Evolutionary conservation across 2,329 filamentous ascomycete species (phyloP).

Genomic region (Trichoderma atroviride): DNA sequence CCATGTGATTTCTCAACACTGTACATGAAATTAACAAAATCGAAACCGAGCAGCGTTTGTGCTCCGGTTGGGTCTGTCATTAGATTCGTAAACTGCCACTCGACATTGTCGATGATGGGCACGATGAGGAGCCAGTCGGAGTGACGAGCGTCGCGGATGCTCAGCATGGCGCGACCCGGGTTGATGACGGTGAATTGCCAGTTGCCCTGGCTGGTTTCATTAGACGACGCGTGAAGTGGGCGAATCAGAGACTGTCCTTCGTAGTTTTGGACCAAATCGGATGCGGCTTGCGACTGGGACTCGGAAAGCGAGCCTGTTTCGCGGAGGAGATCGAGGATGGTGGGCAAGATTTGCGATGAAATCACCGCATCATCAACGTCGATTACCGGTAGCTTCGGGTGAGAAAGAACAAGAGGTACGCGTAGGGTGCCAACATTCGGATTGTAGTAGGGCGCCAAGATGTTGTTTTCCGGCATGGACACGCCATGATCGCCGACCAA

Average conservation of each 20-base stretch:
- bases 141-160: slow-evolving; percentile 39
- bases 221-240: slow-evolving; percentile 31
- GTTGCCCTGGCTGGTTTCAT: slow-evolving; percentile 32
- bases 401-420: slow-evolving; percentile 39
- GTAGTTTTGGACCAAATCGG: slow-evolving; percentile 39
- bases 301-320: slow-evolving; percentile 39
- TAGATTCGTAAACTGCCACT: slow-evolving; percentile 39
- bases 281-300: slow-evolving; percentile 33
- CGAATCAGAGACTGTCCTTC: slow-evolving; percentile 43
- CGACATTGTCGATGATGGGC: slow-evolving; percentile 38
- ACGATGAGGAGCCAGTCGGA: slow-evolving; percentile 38
- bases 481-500: slow-evolving; percentile 41
- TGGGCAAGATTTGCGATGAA: slow-evolving; percentile 40
- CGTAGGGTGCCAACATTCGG: slow-evolving; percentile 40
- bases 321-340: slow-evolving; percentile 41
- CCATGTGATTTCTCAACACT: slow-evolving; percentile 32
- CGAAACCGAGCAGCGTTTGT: slow-evolving; percentile 23
- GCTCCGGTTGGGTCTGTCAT: slow-evolving; percentile 36
- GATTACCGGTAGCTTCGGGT: slow-evolving; percentile 39
- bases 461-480: slow-evolving; percentile 39
- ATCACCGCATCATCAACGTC: slow-evolving; percentile 39
- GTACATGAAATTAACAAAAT: slow-evolving; percentile 30
- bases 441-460: slow-evolving; percentile 40
- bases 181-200: slow-evolving; percentile 43
- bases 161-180: slow-evolving; percentile 40